Evolutionary conservation across 2,329 filamentous ascomycete species (phyloP).

Genomic region (Curvularia hawaiiensis): DNA sequence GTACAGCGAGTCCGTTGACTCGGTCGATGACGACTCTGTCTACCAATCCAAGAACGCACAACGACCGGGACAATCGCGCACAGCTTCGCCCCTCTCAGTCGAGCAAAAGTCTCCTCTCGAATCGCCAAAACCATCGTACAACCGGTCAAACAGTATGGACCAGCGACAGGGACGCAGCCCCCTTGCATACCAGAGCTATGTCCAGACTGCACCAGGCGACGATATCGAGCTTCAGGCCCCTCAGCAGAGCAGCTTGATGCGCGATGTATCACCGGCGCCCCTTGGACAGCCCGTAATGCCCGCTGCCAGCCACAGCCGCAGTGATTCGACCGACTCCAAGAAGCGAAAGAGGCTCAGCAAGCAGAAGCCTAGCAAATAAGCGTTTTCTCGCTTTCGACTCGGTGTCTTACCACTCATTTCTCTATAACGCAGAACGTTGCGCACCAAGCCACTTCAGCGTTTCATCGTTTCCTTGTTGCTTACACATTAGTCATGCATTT

Average conservation of each 20-base stretch:
- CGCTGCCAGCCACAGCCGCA: slow-evolving; percentile 33
- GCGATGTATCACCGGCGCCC: slow-evolving; percentile 42
- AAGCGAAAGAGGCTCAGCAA: slow-evolving; percentile 46
- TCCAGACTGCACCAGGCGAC: slow-evolving; percentile 40
- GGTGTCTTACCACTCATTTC: slow-evolving; percentile 13
- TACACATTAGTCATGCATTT: slow-evolving; percentile 7
- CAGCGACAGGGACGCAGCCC: slow-evolving; percentile 51
- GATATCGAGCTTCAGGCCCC: slow-evolving; percentile 46
- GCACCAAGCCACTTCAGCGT: neutral
- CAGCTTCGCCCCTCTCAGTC: slow-evolving; percentile 43
- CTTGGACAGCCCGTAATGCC: slow-evolving; percentile 21
- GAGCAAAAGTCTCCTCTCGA: slow-evolving; percentile 34
- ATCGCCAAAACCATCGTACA: slow-evolving; percentile 40
- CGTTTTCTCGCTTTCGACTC: neutral
- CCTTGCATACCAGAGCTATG: slow-evolving; percentile 52
- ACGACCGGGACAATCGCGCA: slow-evolving; percentile 27
- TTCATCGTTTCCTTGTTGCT: slow-evolving; percentile 1
- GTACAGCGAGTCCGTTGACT: slow-evolving; percentile 45
- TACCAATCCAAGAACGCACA: slow-evolving; percentile 39
- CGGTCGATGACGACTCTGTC: slow-evolving; percentile 43
- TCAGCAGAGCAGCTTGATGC: slow-evolving; percentile 41
- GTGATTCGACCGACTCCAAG: slow-evolving; percentile 42
- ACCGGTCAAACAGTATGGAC: slow-evolving; percentile 23
- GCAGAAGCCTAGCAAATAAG: slow-evolving; percentile 36
- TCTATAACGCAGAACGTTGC: slow-evolving; percentile 1